phyloP scores from a whole-genome alignment of 495 filamentous ascomycete genomes.

The Penicillium pancosmium region DNA sequence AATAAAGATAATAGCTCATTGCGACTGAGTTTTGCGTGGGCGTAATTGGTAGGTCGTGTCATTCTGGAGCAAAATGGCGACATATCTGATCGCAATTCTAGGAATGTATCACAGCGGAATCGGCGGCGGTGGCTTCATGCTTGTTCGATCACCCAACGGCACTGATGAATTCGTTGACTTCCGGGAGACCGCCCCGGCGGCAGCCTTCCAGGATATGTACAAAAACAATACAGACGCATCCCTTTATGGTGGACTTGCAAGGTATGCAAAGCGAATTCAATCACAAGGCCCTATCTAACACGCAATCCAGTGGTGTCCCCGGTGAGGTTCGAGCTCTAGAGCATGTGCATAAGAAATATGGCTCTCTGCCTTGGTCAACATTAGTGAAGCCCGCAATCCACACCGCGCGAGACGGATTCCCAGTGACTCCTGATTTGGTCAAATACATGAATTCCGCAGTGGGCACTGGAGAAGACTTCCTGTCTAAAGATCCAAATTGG shows the following conservation, averaged over 20 bases:
- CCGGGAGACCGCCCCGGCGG: constrained; percentile 79
- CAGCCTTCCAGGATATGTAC: constrained; percentile 81
- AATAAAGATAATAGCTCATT: constrained; percentile 49
- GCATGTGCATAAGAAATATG: constrained; percentile 74
- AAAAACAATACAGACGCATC: constrained; percentile 54
- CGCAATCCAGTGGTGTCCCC: constrained; percentile 64
- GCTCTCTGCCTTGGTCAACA: constrained; percentile 66
- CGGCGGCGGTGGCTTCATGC: constrained; percentile 87
- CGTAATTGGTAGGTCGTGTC: constrained; percentile 58
- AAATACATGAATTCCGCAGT: constrained; percentile 62
- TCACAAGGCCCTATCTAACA: no score
- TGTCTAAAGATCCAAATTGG: constrained; percentile 74
- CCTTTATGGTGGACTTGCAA: constrained; percentile 65
- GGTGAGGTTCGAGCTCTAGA: constrained; percentile 81
- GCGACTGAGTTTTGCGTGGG: constrained; percentile 76
- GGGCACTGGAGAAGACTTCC: constrained; percentile 55
- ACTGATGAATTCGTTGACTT: constrained; percentile 81
- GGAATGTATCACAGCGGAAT: constrained; percentile 88
- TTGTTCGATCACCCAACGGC: constrained; percentile 66
- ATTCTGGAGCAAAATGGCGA: neutral
- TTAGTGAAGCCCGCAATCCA: constrained; percentile 72
- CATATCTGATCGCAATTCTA: constrained; percentile 20
- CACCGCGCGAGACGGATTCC: constrained; percentile 77
- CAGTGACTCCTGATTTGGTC: constrained; percentile 67
- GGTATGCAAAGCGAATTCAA: constrained; percentile 29